Evolutionary conservation across 1,284 basidiomycete species (phyloP).

Genomic region (Puccinia polysora): DNA sequence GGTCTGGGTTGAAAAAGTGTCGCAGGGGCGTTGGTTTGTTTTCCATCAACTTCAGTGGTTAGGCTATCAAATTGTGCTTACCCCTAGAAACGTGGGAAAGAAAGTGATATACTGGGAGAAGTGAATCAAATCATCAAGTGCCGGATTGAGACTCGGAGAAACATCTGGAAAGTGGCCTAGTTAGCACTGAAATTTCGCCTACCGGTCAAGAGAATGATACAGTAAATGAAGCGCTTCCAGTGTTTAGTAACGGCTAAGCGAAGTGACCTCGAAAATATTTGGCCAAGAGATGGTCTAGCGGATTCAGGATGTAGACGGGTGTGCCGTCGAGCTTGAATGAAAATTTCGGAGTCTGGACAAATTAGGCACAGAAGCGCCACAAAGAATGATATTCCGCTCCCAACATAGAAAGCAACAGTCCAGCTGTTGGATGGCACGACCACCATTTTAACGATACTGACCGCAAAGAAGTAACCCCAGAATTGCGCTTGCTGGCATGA

Average conservation of each 20-base stretch:
- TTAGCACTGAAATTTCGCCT: neutral
- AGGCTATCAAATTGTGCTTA: neutral
- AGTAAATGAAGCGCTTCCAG: slow-evolving; percentile 81
- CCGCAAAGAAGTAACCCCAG: slow-evolving; percentile 47
- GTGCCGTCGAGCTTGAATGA: slow-evolving; percentile 56
- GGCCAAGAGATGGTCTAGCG: neutral
- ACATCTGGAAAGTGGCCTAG: neutral
- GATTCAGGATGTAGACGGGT: slow-evolving; percentile 55
- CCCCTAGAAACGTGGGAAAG: neutral
- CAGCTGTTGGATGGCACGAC: slow-evolving; percentile 52
- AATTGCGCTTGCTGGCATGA: slow-evolving; percentile 47
- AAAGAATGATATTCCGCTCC: slow-evolving; percentile 66
- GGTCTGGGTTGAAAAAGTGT: slow-evolving; percentile 16
- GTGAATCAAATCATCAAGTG: neutral
- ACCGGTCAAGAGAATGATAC: slow-evolving; percentile 57
- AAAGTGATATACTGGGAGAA: neutral
- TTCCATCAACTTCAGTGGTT: neutral
- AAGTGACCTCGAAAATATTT: slow-evolving; percentile 43
- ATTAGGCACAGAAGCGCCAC: slow-evolving; percentile 66
- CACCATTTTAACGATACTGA: slow-evolving; percentile 46
- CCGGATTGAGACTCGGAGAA: neutral
- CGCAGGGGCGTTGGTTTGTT: neutral
- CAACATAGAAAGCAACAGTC: slow-evolving; percentile 58
- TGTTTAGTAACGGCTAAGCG: slow-evolving; percentile 68
- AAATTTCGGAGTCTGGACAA: slow-evolving; percentile 76